These are phyloP conservation scores for Globisporangium lucens DNA, from an alignment of 352 stramenopile species.

Conservation along the genomic window DNA sequence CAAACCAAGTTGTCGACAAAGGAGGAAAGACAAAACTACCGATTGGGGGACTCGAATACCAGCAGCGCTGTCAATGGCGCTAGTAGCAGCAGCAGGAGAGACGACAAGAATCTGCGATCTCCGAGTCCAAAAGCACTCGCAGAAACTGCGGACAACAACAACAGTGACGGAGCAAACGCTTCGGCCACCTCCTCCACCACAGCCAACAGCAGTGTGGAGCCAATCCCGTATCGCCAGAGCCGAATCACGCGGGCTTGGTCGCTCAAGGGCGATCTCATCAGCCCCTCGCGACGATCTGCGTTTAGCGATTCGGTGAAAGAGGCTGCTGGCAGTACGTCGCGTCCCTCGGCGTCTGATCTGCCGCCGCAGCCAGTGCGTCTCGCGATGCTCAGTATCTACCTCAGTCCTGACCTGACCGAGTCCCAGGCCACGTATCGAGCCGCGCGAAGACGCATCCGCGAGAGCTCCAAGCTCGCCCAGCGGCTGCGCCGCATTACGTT, in stretches of 20 bases:
- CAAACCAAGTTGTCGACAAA: not conserved
- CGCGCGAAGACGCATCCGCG: conserved; percentile 32
- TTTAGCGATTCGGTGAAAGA: conserved; percentile 8
- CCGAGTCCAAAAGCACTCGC: not conserved
- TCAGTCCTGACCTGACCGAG: conserved; percentile 45
- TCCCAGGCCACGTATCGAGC: conserved; percentile 36
- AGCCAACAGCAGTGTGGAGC: not conserved
- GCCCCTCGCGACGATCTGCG: not conserved
- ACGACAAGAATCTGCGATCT: not conserved
- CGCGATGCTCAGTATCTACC: conserved; percentile 56
- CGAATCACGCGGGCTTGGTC: not conserved
- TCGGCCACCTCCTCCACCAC: not conserved
- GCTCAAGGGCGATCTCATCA: conserved; percentile 8
- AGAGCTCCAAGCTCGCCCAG: conserved; percentile 42
- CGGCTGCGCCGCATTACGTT: conserved; percentile 46
- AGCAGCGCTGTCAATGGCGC: not conserved
- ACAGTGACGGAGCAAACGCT: not conserved
- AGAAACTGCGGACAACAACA: not conserved
- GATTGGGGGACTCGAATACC: not conserved
- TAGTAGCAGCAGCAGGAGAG: conserved; percentile 1
- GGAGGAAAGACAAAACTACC: not conserved
- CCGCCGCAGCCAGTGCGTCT: conserved; percentile 35
- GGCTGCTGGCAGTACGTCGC: conserved; percentile 4
- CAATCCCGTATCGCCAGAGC: conserved; percentile 6
- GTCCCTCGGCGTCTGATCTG: conserved; percentile 23